Conservation (phyloP, 306 rosid species). For the Crotalaria pallida region DNA sequence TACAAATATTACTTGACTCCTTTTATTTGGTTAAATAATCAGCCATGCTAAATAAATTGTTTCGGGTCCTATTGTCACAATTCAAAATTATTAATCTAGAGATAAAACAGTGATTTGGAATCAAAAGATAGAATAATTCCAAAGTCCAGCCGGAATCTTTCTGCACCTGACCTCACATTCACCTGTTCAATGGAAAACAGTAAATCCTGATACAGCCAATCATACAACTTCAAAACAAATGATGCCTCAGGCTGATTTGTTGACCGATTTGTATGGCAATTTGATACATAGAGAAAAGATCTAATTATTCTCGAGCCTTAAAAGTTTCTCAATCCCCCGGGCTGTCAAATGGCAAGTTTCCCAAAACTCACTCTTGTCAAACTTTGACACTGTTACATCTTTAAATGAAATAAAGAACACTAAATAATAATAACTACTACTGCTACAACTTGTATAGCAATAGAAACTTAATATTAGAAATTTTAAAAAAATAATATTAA, state of each 20-base stretch:
- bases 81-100: background rate
- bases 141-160: background rate
- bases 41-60: background rate
- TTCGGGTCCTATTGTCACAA: background rate
- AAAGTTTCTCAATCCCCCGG: background rate
- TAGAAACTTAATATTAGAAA: background rate
- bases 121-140: background rate
- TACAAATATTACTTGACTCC: background rate
- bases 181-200: background rate
- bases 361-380: background rate
- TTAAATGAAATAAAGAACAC: background rate
- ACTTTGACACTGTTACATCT: background rate
- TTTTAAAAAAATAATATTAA: constrained; percentile 11
- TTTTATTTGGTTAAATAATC: background rate
- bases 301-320: background rate
- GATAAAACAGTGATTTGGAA: background rate
- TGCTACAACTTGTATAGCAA: background rate
- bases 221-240: background rate
- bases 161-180: background rate
- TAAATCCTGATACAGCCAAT: background rate
- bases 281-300: background rate
- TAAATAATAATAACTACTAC: background rate
- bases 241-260: background rate
- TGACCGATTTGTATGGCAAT: background rate
- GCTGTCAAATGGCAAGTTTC: background rate